These are phyloP conservation scores for Scopulariopsis brevicaulis DNA, from an alignment of 2,329 filamentous ascomycete genomes.

Conservation along the genomic window DNA sequence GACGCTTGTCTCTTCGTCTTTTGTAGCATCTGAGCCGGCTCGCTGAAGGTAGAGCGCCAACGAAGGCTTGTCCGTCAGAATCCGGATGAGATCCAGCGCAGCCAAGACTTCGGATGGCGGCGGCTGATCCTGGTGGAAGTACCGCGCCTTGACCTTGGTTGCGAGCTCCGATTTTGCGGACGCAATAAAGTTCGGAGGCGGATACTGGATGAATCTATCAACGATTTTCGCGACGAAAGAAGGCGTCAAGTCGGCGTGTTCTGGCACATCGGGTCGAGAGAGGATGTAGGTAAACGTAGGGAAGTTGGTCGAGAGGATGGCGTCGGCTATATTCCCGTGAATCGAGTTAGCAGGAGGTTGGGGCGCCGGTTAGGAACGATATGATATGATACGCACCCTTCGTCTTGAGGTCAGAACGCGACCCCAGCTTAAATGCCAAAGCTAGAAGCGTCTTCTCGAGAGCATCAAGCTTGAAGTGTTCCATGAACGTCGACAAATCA, in stretches of 20 bases:
- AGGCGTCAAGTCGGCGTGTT: slow-evolving; percentile 54
- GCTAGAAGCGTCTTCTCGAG: slow-evolving; percentile 80
- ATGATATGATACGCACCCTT: slow-evolving; percentile 52
- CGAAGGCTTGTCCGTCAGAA: slow-evolving; percentile 46
- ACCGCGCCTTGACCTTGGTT: slow-evolving; percentile 57
- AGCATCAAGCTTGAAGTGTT: slow-evolving; percentile 89
- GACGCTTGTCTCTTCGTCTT: slow-evolving; percentile 57
- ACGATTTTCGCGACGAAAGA: slow-evolving; percentile 69
- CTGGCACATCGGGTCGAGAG: slow-evolving; percentile 49
- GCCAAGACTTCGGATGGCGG: slow-evolving; percentile 61
- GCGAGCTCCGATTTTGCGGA: slow-evolving; percentile 59
- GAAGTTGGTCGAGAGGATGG: slow-evolving; percentile 75
- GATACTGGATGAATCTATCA: slow-evolving; percentile 78
- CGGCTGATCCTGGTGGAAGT: slow-evolving; percentile 49
- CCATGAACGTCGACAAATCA: slow-evolving; percentile 88
- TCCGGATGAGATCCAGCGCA: slow-evolving; percentile 55
- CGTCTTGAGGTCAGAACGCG: slow-evolving; percentile 68
- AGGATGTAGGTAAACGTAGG: slow-evolving; percentile 68
- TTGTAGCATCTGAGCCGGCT: slow-evolving; percentile 63
- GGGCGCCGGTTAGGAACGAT: slow-evolving; percentile 1
- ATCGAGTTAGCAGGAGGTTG: slow-evolving; percentile 5
- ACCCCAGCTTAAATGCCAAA: slow-evolving; percentile 76
- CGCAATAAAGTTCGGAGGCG: slow-evolving; percentile 75
- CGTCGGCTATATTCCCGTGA: slow-evolving; percentile 52
- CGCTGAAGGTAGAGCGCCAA: slow-evolving; percentile 61